Evolutionary conservation across 2,329 filamentous ascomycete genomes (phyloP), one percentile per base, ranked within the genome.

Genomic region (Rutstroemia sp.): DNA sequence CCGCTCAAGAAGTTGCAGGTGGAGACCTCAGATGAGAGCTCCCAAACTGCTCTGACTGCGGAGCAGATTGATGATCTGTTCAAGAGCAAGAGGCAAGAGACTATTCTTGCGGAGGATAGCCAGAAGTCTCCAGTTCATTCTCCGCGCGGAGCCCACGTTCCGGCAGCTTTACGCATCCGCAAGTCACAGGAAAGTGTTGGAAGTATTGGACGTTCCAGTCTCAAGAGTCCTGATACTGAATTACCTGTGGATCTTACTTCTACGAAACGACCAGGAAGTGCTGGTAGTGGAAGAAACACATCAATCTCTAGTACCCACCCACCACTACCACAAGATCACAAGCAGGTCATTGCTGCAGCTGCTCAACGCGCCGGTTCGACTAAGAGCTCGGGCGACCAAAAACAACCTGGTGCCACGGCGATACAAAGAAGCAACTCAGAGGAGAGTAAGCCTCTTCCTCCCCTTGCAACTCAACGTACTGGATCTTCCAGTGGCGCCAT

Each of bases 11-110:
- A 75, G 65, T 65, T 61, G 21, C 52, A 68, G 21, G 60, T 73
- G 42, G 70, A 73, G 54, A 86, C 78, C 59, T 74, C 77, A 19
- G 89, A 95, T 65, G 86, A 87, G 62, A 82, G 85, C 53, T 87
- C 88, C 14, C 92, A 96, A 72, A 96, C 92, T 23, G 78, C 86
- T 41, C 76, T 96, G 30, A 95, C 90, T n/a, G 82, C 88, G 0
- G 82, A 87, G 50, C 84, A 87, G 56, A 89, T 96, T 61, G 91
- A 96, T 63, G 80, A 83, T 55, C 78, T 96, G 66, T 73, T 95
- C 56, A 56, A 80, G 62, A 76, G 78, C 54, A 83, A 81, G 63
- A 58, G 66, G 27, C 65, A 67, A 34, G 68, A 65, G 19, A 59
- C 58, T 2, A 60, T 63, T 38, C 19, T 63, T 19, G 49, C 57